Conservation (phyloP, 768 basidiomycete species). For the Suillus occidentalis region DNA sequence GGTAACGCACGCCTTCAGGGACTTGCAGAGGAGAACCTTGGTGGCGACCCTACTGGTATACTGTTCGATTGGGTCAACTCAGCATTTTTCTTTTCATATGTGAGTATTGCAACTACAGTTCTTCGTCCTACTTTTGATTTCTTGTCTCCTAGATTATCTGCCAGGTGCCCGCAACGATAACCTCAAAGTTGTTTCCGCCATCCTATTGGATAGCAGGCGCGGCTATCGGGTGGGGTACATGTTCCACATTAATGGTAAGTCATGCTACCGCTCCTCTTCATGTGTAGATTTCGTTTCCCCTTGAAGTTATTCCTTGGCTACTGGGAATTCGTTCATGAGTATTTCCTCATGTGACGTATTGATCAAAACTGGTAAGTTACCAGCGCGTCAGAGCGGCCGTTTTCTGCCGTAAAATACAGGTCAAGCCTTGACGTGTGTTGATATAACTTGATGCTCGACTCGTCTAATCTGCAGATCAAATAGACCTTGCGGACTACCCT, state of each 20-base stretch:
- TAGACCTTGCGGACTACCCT: background rate
- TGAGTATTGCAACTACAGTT: conserved; percentile 29
- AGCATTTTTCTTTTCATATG: conserved; percentile 78
- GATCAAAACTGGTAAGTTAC: background rate
- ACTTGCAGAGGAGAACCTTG: conserved; percentile 62
- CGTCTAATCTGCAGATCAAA: background rate
- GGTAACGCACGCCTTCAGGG: conserved; percentile 80
- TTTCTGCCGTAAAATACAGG: background rate
- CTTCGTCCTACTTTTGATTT: background rate
- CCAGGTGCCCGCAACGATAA: conserved; percentile 64
- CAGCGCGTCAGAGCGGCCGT: background rate
- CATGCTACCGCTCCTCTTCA: background rate
- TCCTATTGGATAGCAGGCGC: conserved; percentile 64
- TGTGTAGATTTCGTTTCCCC: too few species aligned
- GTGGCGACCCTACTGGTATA: conserved; percentile 63
- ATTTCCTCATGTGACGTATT: too few species aligned
- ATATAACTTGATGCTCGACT: background rate
- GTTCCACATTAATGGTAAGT: conserved; percentile 68
- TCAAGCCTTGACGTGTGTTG: background rate
- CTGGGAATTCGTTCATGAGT: background rate
- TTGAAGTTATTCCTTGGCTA: background rate
- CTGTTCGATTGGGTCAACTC: conserved; percentile 77
- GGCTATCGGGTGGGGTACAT: conserved; percentile 75
- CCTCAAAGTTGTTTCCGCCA: conserved; percentile 69
- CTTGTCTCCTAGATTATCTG: conserved; percentile 53